A percentile compares a stretch with the other conserved stretches of the same genome.
phyloP scores from a whole-genome alignment of 495 filamentous ascomycete genomes.

The Evansstolkia leycettana region DNA sequence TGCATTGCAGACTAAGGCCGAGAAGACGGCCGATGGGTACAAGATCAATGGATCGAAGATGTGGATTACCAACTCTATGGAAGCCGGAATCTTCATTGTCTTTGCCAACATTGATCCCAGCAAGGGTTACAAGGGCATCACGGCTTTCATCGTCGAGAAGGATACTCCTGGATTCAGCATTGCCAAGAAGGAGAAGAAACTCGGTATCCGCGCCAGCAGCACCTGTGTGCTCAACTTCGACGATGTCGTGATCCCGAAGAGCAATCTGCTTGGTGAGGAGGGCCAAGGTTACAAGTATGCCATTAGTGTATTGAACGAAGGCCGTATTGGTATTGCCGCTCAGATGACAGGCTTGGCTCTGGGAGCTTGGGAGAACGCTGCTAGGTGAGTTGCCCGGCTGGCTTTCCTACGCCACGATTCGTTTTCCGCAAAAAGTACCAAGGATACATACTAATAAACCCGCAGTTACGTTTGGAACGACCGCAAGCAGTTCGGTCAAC shows the following conservation, averaged over 20 bases:
- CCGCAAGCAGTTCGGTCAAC: conserved; percentile 88
- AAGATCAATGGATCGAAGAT: conserved; percentile 88
- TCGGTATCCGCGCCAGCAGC: conserved; percentile 88
- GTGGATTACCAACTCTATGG: conserved; percentile 98
- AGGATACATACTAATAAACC: conserved; percentile 1
- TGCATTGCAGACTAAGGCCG: conserved; percentile 79
- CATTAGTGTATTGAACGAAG: conserved; percentile 93
- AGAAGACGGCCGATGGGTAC: conserved; percentile 65
- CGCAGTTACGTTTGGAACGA: conserved; percentile 85
- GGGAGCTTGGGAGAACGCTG: conserved; percentile 93
- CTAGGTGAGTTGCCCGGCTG: conserved; percentile 40
- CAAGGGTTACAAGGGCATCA: conserved; percentile 91
- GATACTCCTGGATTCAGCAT: conserved; percentile 80
- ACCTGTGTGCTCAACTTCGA: conserved; percentile 98
- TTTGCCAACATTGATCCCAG: conserved; percentile 88
- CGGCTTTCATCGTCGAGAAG: conserved; percentile 91
- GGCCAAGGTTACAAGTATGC: conserved; percentile 97
- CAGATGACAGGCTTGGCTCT: conserved; percentile 98
- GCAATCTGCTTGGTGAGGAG: conserved; percentile 75
- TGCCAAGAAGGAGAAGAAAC: conserved; percentile 99
- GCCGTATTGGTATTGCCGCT: conserved; percentile 92
- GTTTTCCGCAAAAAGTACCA: conserved; percentile 1
- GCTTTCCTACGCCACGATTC: neutral
- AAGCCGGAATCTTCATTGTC: conserved; percentile 91
- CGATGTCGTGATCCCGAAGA: conserved; percentile 80